Evolutionary conservation across 75 land plant species (phyloP), one percentile per base, ranked within the genome.

Genomic region (Pseudotsuga menziesii): DNA sequence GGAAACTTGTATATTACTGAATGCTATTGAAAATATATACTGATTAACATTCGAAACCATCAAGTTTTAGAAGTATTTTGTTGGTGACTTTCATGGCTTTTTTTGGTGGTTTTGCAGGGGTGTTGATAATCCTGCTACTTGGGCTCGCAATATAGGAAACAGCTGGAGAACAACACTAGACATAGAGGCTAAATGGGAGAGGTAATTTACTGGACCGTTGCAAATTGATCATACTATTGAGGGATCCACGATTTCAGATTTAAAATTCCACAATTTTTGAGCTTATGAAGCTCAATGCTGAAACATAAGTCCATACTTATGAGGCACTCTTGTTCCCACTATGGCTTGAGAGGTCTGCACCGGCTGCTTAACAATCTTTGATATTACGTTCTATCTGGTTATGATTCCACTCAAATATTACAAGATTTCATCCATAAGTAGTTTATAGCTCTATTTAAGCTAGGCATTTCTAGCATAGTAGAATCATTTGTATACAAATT

Each of bases 131-230:
- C 95, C 93, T 35, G 93, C 95, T 39, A 91, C 80, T 41, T 93
- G 95, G 98, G 98, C 89, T 14, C 70, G 77, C 6, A 64, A 55
- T n/a, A 48, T 88, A 6, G 94, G 92, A 55, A 91, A 96, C 58
- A 96, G 97, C 77, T 96, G 97, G 98, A 82, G 98, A 66, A 96
- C 94, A 23, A 93, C 98, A 2, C 86, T 85, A 25, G 98, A 96
- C 44, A 96, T 96, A 35, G 26, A 54, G 73, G 94, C 93, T 77
- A 88, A 79, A 13, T 96, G 97, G 97, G 81, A 88, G 16, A 93
- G 98, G 98, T 93, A 81, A 4, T 23, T 62, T 57, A 25, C 52
- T 69, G 72, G 8, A 41, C 12, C 25, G 20, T 69, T 39, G 41
- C 48, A 69, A 69, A 36, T 69, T 8, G 20, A 9, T 20, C 39